Percentiles rank a stretch among this genome's conserved stretches.
phyloP scores from a whole-genome alignment of 192 early-diverging fungal species.

The Gigaspora rosea region DNA sequence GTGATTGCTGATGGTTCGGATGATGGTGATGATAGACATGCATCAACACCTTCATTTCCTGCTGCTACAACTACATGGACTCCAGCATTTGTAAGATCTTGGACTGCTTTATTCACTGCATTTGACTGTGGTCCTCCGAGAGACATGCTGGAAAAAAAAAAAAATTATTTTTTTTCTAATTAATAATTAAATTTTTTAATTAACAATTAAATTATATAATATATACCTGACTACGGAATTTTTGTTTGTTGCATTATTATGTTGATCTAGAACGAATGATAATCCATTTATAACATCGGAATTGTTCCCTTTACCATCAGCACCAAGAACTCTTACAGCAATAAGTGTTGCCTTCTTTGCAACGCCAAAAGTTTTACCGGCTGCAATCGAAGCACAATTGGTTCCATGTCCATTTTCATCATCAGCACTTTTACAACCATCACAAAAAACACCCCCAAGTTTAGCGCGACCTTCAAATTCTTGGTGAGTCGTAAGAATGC shows the following conservation, averaged over 20 bases:
- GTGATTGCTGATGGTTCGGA: too few relatives aligned
- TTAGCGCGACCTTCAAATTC: conserved; percentile 78
- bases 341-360: conserved; percentile 62
- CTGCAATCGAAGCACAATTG: conserved; percentile 84
- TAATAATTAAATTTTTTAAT: conserved; percentile 29
- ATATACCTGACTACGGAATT: conserved; percentile 30
- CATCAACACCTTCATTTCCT: conserved; percentile 61
- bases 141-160: too few relatives aligned
- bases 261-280: too few relatives aligned
- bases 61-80: conserved; percentile 58
- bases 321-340: too few relatives aligned
- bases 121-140: conserved; percentile 31
- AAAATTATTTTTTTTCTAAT: conserved; percentile 31
- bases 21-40: conserved; percentile 46
- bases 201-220: background rate
- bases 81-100: conserved; percentile 45
- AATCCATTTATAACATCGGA: too few relatives aligned
- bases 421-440: conserved; percentile 50
- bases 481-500: conserved; percentile 56
- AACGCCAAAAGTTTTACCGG: conserved; percentile 59
- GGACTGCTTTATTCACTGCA: conserved; percentile 33
- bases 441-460: too few relatives aligned
- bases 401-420: conserved; percentile 69
- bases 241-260: conserved; percentile 3
- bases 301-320: too few relatives aligned